phyloP scores from a whole-genome alignment of 140 eudicot species.

The Cichorium intybus region DNA sequence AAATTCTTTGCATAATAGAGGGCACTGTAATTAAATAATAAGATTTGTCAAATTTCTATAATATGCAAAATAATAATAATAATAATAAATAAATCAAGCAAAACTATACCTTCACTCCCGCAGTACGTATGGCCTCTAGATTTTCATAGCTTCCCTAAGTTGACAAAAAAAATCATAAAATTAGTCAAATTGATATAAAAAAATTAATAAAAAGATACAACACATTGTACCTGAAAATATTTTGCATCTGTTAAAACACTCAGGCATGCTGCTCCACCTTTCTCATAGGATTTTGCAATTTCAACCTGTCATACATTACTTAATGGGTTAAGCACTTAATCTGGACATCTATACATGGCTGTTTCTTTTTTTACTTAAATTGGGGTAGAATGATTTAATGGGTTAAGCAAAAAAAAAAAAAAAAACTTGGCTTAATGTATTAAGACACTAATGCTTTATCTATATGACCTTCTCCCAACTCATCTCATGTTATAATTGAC shows the following conservation, averaged over 20 bases:
- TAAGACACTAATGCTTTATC: no score
- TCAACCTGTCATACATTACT: constrained; percentile 72
- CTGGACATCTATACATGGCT: no score
- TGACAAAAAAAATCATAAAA: constrained; percentile 8
- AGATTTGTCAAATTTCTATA: not conserved
- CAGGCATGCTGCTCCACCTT: constrained; percentile 98
- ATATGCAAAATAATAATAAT: not conserved
- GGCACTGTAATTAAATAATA: constrained; percentile 61
- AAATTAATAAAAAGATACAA: constrained; percentile 16
- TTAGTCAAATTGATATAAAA: constrained; percentile 1
- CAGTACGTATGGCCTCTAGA: constrained; percentile 62
- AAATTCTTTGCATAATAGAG: constrained; percentile 90
- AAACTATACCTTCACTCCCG: constrained; percentile 75
- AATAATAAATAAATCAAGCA: not conserved
- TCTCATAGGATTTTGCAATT: constrained; percentile 91
- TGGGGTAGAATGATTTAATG: no score
- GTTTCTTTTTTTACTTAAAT: no score
- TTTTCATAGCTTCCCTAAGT: constrained; percentile 90
- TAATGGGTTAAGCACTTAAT: no score
- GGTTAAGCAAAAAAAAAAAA: no score
- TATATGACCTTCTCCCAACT: no score
- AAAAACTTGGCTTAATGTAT: no score
- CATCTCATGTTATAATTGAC: no score
- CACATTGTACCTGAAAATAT: constrained; percentile 66
- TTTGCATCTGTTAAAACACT: constrained; percentile 84